Base-by-base conservation (phyloP, 176 grass and related monocot species). In the Rhynchospora pubera region DNA sequence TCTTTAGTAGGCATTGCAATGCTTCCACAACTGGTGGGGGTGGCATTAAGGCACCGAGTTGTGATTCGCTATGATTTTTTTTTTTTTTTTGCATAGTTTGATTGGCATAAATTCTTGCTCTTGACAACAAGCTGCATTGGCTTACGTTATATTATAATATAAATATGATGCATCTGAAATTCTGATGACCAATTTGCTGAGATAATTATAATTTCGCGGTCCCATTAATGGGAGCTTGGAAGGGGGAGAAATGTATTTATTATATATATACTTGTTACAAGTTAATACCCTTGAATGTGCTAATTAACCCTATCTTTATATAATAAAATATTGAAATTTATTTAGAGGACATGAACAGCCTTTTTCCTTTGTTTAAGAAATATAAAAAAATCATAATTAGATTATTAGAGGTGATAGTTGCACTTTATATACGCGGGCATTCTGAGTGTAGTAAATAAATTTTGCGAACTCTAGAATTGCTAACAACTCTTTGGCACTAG, bases 1-100 rank as follows among this genome's bases (percentile, higher is more conserved):
- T 52, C 78, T 86, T 26, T 89, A 70, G 48, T 63, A 26, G 32
- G 71, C 4, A 13, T 22, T 14, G 10, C 21, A 74, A 52, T 52
- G 70, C n/a, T 73, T 51, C 43, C 3, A 73, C 19, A 48, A 72
- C 11, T 72, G 43, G n/a, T 6, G n/a, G 8, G n/a, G 30, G 14
- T 6, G 22, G 69, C 45, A 73, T 51, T 23, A 45, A 73, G 70
- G n/a, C 45, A 6, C 21, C 12, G 9, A 9, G 1, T 51, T 24
- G 21, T 7, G 10, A 52, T 1, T 26, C 9, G 2, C 46, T 74
- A 74, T 52, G n/a, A 52, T 74, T 69, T 52, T n/a, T n/a, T n/a
- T n/a, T n/a, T n/a, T n/a, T n/a, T n/a, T n/a, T n/a, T n/a, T n/a
- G n/a, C n/a, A n/a, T n/a, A n/a, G 7, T 26, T 74, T 26, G 9